Conservation (phyloP, 306 rosid species). For the Ormosia semicastrata region DNA sequence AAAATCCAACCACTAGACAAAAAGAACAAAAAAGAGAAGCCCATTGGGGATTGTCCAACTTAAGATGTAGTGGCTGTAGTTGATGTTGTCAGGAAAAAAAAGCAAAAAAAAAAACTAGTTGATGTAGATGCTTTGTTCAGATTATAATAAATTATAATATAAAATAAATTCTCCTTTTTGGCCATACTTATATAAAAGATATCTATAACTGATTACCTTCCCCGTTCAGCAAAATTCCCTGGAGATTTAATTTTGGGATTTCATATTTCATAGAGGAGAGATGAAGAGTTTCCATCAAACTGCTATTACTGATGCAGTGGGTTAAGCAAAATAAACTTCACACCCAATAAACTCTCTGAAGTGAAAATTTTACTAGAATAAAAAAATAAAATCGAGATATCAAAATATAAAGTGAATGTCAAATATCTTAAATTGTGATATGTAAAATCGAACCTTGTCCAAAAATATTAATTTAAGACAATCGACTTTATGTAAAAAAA, state of each 20-base stretch:
- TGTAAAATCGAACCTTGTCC: not conserved
- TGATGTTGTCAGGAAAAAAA: slow-evolving; percentile 14
- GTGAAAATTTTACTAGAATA: not conserved
- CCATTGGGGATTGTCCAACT: slow-evolving; percentile 20
- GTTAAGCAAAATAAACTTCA: not conserved
- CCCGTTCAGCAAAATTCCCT: not conserved
- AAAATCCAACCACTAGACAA: not conserved
- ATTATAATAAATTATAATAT: slow-evolving; percentile 19
- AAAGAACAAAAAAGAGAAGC: not conserved
- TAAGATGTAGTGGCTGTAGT: slow-evolving; percentile 28
- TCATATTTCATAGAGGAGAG: not conserved
- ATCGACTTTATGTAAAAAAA: not conserved
- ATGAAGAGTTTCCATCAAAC: not conserved
- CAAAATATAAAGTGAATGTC: not conserved
- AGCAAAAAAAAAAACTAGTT: not conserved
- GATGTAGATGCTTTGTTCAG: slow-evolving; percentile 45
- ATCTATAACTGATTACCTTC: not conserved
- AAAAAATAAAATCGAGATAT: not conserved
- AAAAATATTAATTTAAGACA: not conserved
- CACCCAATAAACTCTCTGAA: not conserved
- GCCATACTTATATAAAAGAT: not conserved
- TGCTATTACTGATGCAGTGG: not conserved
- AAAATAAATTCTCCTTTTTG: slow-evolving; percentile 27
- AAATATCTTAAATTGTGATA: not conserved
- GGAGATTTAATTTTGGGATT: not conserved